Percentiles rank a stretch among this genome's conserved stretches.
phyloP scores from a whole-genome alignment of 768 basidiomycete species.

The Agrocybe pediades region DNA sequence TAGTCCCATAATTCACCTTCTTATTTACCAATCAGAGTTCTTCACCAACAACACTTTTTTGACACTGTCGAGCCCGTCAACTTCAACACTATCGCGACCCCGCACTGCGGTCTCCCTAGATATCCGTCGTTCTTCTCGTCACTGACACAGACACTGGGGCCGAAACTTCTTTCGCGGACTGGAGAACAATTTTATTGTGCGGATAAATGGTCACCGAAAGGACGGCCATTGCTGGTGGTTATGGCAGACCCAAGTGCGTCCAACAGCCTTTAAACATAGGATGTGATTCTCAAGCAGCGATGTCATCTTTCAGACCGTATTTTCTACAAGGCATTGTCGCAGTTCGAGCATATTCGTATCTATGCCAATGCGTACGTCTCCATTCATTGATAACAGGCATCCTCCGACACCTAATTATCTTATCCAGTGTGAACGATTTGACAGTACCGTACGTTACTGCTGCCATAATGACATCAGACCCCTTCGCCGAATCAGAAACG shows the following conservation, averaged over 20 bases:
- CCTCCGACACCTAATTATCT: background rate
- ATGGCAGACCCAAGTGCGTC: slow-evolving; percentile 76
- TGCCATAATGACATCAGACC: slow-evolving; percentile 68
- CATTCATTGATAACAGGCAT: background rate
- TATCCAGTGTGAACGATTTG: slow-evolving; percentile 61
- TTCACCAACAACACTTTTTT: slow-evolving; percentile 74
- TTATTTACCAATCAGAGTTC: slow-evolving; percentile 42
- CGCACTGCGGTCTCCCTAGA: slow-evolving; percentile 74
- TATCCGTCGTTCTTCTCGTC: slow-evolving; percentile 62
- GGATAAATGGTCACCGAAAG: slow-evolving; percentile 72
- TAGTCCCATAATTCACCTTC: background rate
- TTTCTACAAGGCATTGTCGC: slow-evolving; percentile 72
- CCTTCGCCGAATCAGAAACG: slow-evolving; percentile 54
- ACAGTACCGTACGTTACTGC: slow-evolving; percentile 87
- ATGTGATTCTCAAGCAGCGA: background rate
- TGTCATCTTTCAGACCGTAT: slow-evolving; percentile 54
- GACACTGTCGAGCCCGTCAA: slow-evolving; percentile 69
- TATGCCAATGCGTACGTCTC: slow-evolving; percentile 79
- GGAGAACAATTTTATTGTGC: slow-evolving; percentile 77
- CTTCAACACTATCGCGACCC: slow-evolving; percentile 84
- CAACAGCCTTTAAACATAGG: background rate
- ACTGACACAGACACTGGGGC: slow-evolving; percentile 57
- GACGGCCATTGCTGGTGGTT: slow-evolving; percentile 69
- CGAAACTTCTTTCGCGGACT: slow-evolving; percentile 72
- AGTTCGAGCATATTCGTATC: slow-evolving; percentile 70